Conservation (phyloP, 2,329 filamentous ascomycete species). For the Fusarium tjaetaba region DNA sequence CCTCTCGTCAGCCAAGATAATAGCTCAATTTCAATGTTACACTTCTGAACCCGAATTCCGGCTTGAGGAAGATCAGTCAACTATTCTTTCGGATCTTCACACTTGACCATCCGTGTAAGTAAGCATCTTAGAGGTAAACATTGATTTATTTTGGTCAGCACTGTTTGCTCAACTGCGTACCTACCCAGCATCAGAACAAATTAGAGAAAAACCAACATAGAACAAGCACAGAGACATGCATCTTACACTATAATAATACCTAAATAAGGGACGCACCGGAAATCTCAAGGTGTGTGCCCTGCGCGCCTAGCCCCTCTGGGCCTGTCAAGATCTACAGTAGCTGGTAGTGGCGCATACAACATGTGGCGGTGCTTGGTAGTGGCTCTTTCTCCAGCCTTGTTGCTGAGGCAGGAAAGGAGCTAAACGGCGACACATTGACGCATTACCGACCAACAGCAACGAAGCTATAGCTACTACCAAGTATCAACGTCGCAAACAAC, state of each 20-base stretch:
- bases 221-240: background rate
- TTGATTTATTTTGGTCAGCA: background rate
- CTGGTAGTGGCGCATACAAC: background rate
- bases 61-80: background rate
- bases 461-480: slow-evolving; percentile 14
- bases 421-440: slow-evolving; percentile 30
- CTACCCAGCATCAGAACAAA: background rate
- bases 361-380: slow-evolving; percentile 30
- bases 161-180: background rate
- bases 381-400: slow-evolving; percentile 38
- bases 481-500: slow-evolving; percentile 31
- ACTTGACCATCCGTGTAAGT: background rate
- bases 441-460: slow-evolving; percentile 30
- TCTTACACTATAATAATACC: background rate
- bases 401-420: slow-evolving; percentile 43
- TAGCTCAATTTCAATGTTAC: background rate
- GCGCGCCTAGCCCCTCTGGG: background rate
- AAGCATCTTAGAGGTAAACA: background rate
- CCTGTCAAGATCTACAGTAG: background rate
- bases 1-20: slow-evolving; percentile 5
- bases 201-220: background rate
- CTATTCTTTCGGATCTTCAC: background rate
- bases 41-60: background rate
- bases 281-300: background rate
- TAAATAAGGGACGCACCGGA: background rate